phyloP scores from a whole-genome alignment of 1,284 basidiomycete genomes.

The Marasmius oreades region DNA sequence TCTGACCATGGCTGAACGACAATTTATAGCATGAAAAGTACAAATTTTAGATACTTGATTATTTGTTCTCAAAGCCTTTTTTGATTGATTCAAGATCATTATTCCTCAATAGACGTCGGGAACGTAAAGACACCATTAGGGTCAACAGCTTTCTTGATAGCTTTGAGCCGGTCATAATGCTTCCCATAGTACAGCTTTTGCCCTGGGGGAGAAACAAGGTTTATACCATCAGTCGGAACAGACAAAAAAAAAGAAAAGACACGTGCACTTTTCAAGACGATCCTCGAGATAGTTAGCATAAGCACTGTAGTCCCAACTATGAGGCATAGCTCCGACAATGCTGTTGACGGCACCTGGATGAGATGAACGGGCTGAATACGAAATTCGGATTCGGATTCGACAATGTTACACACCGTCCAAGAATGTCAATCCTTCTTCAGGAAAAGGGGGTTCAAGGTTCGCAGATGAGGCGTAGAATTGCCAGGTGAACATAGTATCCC shows the following conservation, averaged over 20 bases:
- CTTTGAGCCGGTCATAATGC: conserved; percentile 7
- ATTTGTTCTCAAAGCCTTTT: background rate
- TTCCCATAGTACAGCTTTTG: conserved; percentile 11
- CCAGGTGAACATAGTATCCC: conserved; percentile 22
- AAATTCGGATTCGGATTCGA: too few relatives aligned
- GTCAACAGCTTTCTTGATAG: conserved; percentile 3
- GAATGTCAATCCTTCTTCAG: conserved; percentile 22
- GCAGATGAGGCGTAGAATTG: conserved; percentile 26
- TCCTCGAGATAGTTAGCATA: conserved; percentile 18
- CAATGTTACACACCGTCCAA: conserved; percentile 18
- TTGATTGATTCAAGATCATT: background rate
- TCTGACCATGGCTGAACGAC: too few relatives aligned
- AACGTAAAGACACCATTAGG: conserved; percentile 6
- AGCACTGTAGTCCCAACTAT: conserved; percentile 13
- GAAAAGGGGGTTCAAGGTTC: conserved; percentile 19
- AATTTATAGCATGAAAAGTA: too few relatives aligned
- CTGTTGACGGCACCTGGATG: conserved; percentile 4
- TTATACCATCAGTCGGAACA: background rate
- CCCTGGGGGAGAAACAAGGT: conserved; percentile 4
- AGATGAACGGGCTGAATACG: background rate
- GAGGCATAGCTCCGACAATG: background rate
- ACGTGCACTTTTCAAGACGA: conserved; percentile 14
- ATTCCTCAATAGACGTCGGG: conserved; percentile 1
- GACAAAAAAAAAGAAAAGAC: background rate
- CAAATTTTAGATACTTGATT: too few relatives aligned